Conservation (phyloP, 1,139 yeast species). For the Sugiyamaella xylanicola region DNA sequence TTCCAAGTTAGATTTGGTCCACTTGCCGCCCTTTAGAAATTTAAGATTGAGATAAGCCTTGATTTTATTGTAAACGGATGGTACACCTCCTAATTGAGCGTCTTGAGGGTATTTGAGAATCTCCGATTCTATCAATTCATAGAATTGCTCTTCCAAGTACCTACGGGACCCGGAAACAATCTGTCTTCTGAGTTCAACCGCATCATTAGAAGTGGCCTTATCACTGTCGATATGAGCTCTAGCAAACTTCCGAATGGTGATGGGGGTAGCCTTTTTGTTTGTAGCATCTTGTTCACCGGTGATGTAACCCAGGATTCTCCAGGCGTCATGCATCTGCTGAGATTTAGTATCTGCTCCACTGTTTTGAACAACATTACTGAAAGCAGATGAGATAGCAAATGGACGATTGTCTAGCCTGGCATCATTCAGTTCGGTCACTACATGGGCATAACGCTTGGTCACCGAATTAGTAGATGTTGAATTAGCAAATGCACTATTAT, state of each 20-base stretch:
- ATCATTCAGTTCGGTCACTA: slow-evolving; percentile 69
- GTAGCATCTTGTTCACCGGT: slow-evolving; percentile 31
- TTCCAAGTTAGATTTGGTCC: slow-evolving; percentile 56
- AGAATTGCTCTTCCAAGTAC: slow-evolving; percentile 76
- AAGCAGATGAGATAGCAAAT: slow-evolving; percentile 55
- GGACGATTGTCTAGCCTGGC: slow-evolving; percentile 56
- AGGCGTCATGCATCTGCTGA: slow-evolving; percentile 44
- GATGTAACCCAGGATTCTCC: slow-evolving; percentile 40
- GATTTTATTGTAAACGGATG: slow-evolving; percentile 71
- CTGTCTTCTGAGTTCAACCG: slow-evolving; percentile 49
- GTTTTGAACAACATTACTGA: slow-evolving; percentile 50
- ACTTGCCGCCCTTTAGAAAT: slow-evolving; percentile 46
- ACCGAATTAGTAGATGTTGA: slow-evolving; percentile 18
- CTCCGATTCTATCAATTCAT: slow-evolving; percentile 69
- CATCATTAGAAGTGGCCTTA: slow-evolving; percentile 33
- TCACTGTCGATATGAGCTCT: slow-evolving; percentile 42
- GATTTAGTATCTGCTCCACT: slow-evolving; percentile 42
- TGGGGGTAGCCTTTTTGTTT: slow-evolving; percentile 24
- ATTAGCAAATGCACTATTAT: neutral
- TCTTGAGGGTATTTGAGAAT: slow-evolving; percentile 64
- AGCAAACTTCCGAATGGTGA: slow-evolving; percentile 54
- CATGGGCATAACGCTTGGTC: slow-evolving; percentile 64
- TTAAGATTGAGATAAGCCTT: slow-evolving; percentile 60
- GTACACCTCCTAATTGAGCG: slow-evolving; percentile 59
- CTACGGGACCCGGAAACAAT: slow-evolving; percentile 59